Base-by-base conservation (phyloP, 768 basidiomycete species). In the Xerocomus brunneocitrinus region DNA sequence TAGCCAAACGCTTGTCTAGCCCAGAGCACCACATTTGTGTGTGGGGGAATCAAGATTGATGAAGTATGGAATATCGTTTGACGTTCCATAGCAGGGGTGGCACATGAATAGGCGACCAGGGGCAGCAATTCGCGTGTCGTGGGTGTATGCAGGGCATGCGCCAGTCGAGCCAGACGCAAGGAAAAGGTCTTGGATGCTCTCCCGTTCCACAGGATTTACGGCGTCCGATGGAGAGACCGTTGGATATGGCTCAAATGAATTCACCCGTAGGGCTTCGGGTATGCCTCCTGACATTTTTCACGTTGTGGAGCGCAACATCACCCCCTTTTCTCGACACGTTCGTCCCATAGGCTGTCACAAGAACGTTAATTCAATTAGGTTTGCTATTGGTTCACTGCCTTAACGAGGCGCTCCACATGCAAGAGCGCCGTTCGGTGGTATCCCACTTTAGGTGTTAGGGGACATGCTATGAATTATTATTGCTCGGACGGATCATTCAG, bases 401-500 rank as follows among this genome's bases (percentile, higher is more conserved):
- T 40, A 5, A 8, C 19, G 39, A 12, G 27, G 25, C 4, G 30
- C 30, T 16, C 44, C 44, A 45, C 27, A 45, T 45, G 28, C 16
- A 25, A 44, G 41, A 42, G 43, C n/a, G n/a, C 10, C 30, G n/a
- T 30, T 9, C 30, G 19, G 22, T 25, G 36, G 24, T 31, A n/a
- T 31, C 28, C 43, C n/a, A 30, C 43, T 44, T 44, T 44, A 30
- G 27, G 3, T 44, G 16, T 14, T 24, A 42, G 24, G 40, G 40
- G 24, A 14, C 12, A 27, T 25, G 27, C 12, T 24, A 27, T 12
- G 41, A 44, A 44, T 44, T 9, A 27, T 5, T 13, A 5, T 19
- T 30, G 7, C 38, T 27, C 49, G 45, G 51, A 24, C 53, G 55
- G 53, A 60, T n/a, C 58, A 52, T 57, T 50, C 35, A n/a, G 45